Percentiles rank a stretch among this genome's conserved stretches.
Conservation (phyloP, 768 basidiomycete genomes). For the Kwoniella newhampshirensis region DNA sequence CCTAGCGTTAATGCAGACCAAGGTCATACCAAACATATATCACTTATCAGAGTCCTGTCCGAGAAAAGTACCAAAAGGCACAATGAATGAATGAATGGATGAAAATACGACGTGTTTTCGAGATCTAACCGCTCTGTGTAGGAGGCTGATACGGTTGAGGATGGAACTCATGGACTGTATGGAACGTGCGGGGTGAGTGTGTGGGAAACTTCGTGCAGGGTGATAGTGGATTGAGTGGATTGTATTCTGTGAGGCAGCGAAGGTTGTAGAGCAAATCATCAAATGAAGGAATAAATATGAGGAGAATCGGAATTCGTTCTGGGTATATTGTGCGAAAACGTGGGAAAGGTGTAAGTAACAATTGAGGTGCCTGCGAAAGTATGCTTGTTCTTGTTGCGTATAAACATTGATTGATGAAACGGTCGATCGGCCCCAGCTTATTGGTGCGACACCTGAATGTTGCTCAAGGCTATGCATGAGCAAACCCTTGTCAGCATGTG, state of each 20-base stretch:
- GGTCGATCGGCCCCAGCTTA: not conserved
- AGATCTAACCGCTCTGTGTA: too few relatives aligned
- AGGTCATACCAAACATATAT: too few relatives aligned
- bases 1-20: too few relatives aligned
- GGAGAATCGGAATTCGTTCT: slow-evolving; percentile 17
- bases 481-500: not conserved
- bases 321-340: slow-evolving; percentile 12
- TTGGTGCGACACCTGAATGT: slow-evolving; percentile 27
- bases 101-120: too few relatives aligned
- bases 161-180: too few relatives aligned
- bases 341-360: not conserved
- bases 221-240: not conserved
- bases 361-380: too few relatives aligned
- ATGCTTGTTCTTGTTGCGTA: not conserved
- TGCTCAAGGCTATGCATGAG: slow-evolving; percentile 15
- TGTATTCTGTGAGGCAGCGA: not conserved
- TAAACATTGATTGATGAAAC: not conserved
- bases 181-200: too few relatives aligned
- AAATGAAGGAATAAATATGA: slow-evolving; percentile 29
- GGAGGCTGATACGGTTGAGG: too few relatives aligned
- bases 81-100: too few relatives aligned
- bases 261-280: not conserved
- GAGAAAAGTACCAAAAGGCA: too few relatives aligned
- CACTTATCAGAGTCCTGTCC: too few relatives aligned
- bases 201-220: slow-evolving; percentile 6